A percentile compares a stretch with the other conserved stretches of the same genome.
These are phyloP conservation scores for Colletotrichum chlorophyti DNA, from an alignment of 2,329 filamentous ascomycete species.

Conservation along the genomic window DNA sequence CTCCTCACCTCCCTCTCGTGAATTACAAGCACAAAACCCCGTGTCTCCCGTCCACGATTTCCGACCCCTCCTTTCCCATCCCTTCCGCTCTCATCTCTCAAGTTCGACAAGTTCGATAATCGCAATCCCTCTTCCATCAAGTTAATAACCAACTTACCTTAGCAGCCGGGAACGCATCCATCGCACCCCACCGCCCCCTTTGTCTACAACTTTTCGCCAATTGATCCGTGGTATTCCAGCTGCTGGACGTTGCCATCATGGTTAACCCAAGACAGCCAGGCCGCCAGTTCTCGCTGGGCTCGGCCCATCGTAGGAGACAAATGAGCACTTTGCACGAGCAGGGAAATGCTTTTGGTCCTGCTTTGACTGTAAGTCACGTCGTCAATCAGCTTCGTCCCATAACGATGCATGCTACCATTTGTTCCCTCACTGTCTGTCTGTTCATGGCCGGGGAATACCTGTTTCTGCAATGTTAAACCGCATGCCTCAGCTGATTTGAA, in stretches of 20 bases:
- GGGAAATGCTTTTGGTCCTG: slow-evolving; percentile 50
- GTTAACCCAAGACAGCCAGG: slow-evolving; percentile 14
- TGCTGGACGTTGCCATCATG: slow-evolving; percentile 1
- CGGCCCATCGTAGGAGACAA: slow-evolving; percentile 52
- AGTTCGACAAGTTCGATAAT: too few species aligned
- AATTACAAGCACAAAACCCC: too few species aligned
- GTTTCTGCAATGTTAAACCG: background rate
- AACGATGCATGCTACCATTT: background rate
- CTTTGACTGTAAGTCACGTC: slow-evolving; percentile 49
- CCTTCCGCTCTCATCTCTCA: too few species aligned
- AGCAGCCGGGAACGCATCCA: too few species aligned
- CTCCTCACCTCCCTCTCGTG: background rate
- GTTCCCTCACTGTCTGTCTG: background rate
- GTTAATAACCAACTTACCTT: too few species aligned
- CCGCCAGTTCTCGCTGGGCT: slow-evolving; percentile 52
- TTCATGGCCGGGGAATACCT: too few species aligned
- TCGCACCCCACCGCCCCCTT: too few species aligned
- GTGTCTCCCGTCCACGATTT: too few species aligned
- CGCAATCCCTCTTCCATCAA: too few species aligned
- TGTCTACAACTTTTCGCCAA: background rate
- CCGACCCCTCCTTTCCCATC: too few species aligned
- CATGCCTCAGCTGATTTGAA: too few species aligned
- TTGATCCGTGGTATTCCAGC: background rate
- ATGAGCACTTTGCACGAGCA: slow-evolving; percentile 53
- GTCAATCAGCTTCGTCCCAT: background rate